phyloP scores from a whole-genome alignment of 129 eudicot genomes.

The Silybum marianum region DNA sequence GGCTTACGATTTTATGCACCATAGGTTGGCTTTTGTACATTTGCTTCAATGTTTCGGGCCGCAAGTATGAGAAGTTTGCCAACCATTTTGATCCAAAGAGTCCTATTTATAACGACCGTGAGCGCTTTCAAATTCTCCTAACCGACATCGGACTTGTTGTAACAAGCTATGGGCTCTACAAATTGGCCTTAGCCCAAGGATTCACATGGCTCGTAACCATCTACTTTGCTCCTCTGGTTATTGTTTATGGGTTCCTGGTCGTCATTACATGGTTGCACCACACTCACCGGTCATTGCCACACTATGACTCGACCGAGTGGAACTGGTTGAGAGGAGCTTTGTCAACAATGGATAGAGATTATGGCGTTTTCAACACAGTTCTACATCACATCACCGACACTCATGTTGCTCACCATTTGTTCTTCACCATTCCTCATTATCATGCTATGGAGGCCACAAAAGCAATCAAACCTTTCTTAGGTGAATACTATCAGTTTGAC shows the following conservation, averaged over 20 bases:
- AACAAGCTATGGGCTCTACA: slow-evolving; percentile 37
- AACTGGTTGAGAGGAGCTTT: slow-evolving; percentile 58
- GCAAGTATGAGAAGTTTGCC: slow-evolving; percentile 37
- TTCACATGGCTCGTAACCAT: slow-evolving; percentile 43
- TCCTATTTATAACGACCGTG: slow-evolving; percentile 35
- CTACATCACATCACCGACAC: slow-evolving; percentile 63
- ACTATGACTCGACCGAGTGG: slow-evolving; percentile 58
- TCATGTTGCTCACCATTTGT: slow-evolving; percentile 59
- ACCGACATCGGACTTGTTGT: slow-evolving; percentile 48
- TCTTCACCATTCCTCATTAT: slow-evolving; percentile 61
- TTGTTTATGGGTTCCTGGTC: slow-evolving; percentile 57
- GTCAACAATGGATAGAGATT: slow-evolving; percentile 56
- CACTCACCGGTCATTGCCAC: slow-evolving; percentile 57
- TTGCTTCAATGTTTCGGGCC: slow-evolving; percentile 41
- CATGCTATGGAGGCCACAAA: slow-evolving; percentile 67
- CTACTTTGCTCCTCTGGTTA: slow-evolving; percentile 52
- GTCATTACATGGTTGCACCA: slow-evolving; percentile 59
- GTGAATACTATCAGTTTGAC: slow-evolving; percentile 61
- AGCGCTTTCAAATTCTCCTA: slow-evolving; percentile 34
- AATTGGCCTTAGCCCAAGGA: slow-evolving; percentile 46
- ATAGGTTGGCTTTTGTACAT: slow-evolving; percentile 52
- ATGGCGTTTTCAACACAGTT: slow-evolving; percentile 56
- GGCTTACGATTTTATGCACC: slow-evolving; percentile 40
- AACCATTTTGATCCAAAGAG: slow-evolving; percentile 43
- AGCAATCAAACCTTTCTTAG: slow-evolving; percentile 53